Base-by-base conservation (phyloP, 805 yeast species). In the Kluyveromyces siamensis region DNA sequence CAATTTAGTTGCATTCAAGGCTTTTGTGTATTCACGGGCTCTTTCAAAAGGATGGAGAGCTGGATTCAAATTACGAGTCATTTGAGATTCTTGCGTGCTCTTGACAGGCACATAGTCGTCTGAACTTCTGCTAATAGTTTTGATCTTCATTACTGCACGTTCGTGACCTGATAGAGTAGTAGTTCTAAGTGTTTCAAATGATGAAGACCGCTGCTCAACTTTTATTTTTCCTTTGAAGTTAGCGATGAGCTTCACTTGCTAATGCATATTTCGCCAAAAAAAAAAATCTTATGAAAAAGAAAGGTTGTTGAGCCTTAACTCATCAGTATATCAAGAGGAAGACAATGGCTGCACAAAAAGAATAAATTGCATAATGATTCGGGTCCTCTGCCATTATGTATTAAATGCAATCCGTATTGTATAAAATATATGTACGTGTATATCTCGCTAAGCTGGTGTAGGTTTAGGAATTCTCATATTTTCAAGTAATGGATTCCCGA, bases 31-130 rank as follows among this genome's bases (percentile, higher is more conserved):
- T 68, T 93, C 99, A 62, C 99, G 76, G 6, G 98, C 97, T 57
- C 98, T 75, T 69, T 93, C 98, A 61, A 93, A 91, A 0, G 97
- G 99, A 70, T 93, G 99, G 44, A 93, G 72, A 19, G 91, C 93
- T 1, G 99, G 96, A 62, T 91, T 84, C 57, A 93, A 71, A 67
- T 93, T 93, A 50, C 99, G 77, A 0, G 97, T 91, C 47, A 87
- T 66, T 19, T 91, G 79, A 2, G 91, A 81, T 58, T 88, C 91
- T 64, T 93, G 97, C 0, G 95, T 80, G 66, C 87, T 88, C 55
- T 89, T 74, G 40, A 87, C 96, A 0, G 99, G 98, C 6, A 93
- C 87, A 68, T 91, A 93, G 39, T 84, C 79, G 61, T 93, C 99
- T 9, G 96, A 74, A 5, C 97, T 90, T 60, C 99, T 73, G 50